Conservation (phyloP, 805 yeast genomes). For the Blastobotrys americana region DNA sequence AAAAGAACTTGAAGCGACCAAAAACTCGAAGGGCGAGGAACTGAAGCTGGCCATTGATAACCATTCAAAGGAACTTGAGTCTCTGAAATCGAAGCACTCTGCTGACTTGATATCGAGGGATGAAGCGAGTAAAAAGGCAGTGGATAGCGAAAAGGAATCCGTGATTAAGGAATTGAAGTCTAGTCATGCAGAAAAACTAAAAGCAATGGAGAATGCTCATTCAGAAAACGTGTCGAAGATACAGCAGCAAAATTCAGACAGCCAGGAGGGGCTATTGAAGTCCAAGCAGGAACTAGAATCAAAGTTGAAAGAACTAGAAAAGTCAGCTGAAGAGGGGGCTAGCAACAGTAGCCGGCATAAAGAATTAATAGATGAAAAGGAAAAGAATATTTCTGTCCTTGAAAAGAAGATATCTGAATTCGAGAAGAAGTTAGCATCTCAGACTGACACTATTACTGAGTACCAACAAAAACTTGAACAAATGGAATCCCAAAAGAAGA, state of each 20-base stretch:
- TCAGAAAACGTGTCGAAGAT: neutral
- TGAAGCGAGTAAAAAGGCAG: too few species aligned
- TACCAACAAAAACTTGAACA: conserved; percentile 2
- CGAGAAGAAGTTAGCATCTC: neutral
- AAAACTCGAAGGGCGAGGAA: neutral
- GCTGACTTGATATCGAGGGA: too few species aligned
- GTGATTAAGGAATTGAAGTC: too few species aligned
- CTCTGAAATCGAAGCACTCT: too few species aligned
- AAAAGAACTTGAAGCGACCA: neutral
- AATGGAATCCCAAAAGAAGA: conserved; percentile 1
- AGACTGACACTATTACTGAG: conserved; percentile 4
- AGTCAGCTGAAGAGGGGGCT: neutral
- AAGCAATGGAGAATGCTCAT: neutral
- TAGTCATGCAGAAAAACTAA: neutral
- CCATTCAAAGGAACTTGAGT: neutral
- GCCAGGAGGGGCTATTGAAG: too few species aligned
- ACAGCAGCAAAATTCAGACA: too few species aligned
- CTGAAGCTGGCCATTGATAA: neutral
- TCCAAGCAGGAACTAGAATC: neutral
- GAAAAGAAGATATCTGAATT: conserved; percentile 5
- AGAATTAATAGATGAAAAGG: neutral
- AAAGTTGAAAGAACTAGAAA: neutral
- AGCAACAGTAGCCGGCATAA: neutral
- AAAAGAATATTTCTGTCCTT: neutral
- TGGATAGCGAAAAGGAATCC: too few species aligned